Evolutionary conservation across 306 rosid species (phyloP), one percentile per base, ranked within the genome.

Genomic region (Ceratonia siliqua): DNA sequence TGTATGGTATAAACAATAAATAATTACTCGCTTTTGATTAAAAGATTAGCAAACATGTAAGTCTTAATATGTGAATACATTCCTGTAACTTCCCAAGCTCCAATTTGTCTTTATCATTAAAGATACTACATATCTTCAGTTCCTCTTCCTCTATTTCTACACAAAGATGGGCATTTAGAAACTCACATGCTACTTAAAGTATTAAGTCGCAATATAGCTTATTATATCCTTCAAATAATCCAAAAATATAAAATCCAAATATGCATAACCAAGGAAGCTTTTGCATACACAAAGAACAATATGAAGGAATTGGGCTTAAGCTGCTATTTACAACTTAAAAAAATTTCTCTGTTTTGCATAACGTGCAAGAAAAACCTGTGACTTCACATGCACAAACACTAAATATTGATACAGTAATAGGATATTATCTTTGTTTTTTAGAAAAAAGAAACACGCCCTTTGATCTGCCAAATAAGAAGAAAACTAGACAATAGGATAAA

Each of bases 401-500:
- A 36, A 38, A 17, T 36, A 52, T 53, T 42, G 10, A 39, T 45
- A 64, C 21, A 58, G 18, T 36, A 48, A 35, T 17, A 22, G 20
- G 28, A 63, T 43, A 56, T 14, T 57, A 33, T 24, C 17, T 28
- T 7, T 70, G 52, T 55, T 62, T 45, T 28, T 15, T 39, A 18
- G 39, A 67, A 70, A 69, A 53, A 66, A 17, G 28, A 20, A 43
- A 62, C 20, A 9, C 7, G 17, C 49, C 14, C 32, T 59, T 59
- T 43, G 57, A 74, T 20, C 17, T 59, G 48, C 50, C 49, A 79
- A 76, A 38, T 41, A 74, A 76, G 20, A 54, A 56, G 42, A 18
- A 28, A 13, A 62, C 27, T 50, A 46, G 41, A 75, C 58, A 59
- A 72, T 14, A 67, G 53, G 41, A 22, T 80, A 64, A 74, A 49